phyloP scores from a whole-genome alignment of 306 rosid genomes.

The Gleditsia sinensis region DNA sequence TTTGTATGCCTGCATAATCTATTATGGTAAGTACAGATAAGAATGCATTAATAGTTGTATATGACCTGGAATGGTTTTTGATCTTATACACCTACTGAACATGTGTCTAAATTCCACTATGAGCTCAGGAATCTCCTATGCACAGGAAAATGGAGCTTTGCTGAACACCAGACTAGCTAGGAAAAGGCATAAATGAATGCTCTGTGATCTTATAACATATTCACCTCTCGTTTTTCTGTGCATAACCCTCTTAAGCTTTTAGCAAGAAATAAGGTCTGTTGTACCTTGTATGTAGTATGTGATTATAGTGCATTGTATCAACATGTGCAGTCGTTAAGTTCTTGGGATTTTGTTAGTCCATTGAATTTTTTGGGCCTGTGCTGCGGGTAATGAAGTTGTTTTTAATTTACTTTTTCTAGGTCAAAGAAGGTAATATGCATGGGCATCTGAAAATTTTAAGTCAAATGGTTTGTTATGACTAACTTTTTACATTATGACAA shows the following conservation, averaged over 20 bases:
- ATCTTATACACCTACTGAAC: conserved; percentile 8
- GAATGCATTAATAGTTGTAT: neutral
- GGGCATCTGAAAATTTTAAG: too few relatives aligned
- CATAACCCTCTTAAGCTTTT: neutral
- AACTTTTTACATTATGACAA: too few relatives aligned
- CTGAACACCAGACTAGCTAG: neutral
- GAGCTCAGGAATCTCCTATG: neutral
- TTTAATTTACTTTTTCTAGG: too few relatives aligned
- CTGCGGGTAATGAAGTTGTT: too few relatives aligned
- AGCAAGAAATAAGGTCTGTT: neutral
- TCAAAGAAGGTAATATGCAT: too few relatives aligned
- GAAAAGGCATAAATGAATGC: neutral
- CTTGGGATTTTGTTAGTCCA: too few relatives aligned
- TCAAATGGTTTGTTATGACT: too few relatives aligned
- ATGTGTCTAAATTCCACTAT: neutral
- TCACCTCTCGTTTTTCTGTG: neutral
- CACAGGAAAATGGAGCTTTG: neutral
- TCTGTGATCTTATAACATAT: neutral
- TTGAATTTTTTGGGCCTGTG: too few relatives aligned
- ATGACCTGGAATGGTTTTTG: conserved; percentile 11
- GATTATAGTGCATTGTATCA: too few relatives aligned
- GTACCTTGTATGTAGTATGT: too few relatives aligned
- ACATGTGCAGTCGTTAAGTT: too few relatives aligned
- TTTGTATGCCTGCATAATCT: neutral
- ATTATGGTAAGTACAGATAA: neutral